Evolutionary conservation across 139 green algal species (phyloP).

Genomic region (Chlamydomonas applanata): DNA sequence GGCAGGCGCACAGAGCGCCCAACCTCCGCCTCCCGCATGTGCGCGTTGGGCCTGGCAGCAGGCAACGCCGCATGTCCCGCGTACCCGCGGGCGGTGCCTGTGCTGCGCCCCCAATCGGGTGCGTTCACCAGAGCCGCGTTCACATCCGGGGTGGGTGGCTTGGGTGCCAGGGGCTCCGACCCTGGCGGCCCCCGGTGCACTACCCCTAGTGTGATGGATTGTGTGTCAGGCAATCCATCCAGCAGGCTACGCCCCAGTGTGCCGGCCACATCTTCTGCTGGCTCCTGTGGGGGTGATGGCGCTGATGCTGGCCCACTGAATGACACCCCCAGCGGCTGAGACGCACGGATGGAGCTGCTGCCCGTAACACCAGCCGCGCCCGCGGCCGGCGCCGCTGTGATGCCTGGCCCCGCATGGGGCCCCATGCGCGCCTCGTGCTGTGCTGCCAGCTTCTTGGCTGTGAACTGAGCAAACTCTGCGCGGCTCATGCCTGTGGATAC

Average conservation of each 20-base stretch:
- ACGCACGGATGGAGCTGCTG: too few relatives aligned
- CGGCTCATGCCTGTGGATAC: conserved; percentile 4
- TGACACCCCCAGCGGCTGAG: too few relatives aligned
- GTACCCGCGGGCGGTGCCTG: neutral
- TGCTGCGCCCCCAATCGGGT: conserved; percentile 17
- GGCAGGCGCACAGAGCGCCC: conserved; percentile 27
- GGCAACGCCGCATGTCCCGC: conserved; percentile 17
- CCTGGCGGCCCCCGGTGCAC: neutral
- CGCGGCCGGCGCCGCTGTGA: too few relatives aligned
- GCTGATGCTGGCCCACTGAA: too few relatives aligned
- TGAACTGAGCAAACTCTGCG: conserved; percentile 16
- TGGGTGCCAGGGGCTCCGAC: conserved; percentile 10
- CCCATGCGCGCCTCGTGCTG: neutral
- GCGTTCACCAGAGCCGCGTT: conserved; percentile 13
- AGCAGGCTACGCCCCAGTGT: too few relatives aligned
- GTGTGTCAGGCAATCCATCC: too few relatives aligned
- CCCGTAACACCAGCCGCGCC: too few relatives aligned
- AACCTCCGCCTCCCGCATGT: conserved; percentile 12
- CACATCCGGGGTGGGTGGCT: conserved; percentile 13
- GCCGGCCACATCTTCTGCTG: too few relatives aligned
- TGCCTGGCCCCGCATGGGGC: neutral
- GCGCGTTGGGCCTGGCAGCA: conserved; percentile 14
- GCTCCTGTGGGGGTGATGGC: too few relatives aligned
- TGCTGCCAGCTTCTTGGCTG: neutral
- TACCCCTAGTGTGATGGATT: too few relatives aligned